Conservation (phyloP, 176 grass and related monocot genomes). For the Aegilops bicornis region DNA sequence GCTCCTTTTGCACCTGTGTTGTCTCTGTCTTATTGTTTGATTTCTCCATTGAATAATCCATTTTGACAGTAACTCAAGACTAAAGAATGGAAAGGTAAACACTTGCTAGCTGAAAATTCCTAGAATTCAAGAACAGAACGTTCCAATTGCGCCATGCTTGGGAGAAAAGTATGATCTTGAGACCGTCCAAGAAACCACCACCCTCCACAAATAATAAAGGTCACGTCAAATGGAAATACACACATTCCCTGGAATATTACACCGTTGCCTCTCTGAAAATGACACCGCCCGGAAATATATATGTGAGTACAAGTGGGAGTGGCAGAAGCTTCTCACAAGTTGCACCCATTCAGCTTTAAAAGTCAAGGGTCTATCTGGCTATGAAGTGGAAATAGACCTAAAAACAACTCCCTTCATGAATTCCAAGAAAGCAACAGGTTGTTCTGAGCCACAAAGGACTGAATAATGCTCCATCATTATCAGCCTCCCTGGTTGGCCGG, state of each 20-base stretch:
- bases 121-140: background rate
- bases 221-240: slow-evolving; percentile 3
- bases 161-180: slow-evolving; percentile 24
- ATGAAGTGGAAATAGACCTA: slow-evolving; percentile 40
- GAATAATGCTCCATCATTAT: slow-evolving; percentile 32
- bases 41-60: too few species aligned
- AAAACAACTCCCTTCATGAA: slow-evolving; percentile 21
- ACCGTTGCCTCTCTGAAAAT: background rate
- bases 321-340: slow-evolving; percentile 18
- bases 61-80: background rate
- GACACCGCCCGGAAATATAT: slow-evolving; percentile 3
- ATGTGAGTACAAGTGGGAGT: background rate
- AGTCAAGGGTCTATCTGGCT: slow-evolving; percentile 47
- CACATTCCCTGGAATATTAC: slow-evolving; percentile 9
- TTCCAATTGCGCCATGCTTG: background rate
- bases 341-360: slow-evolving; percentile 36
- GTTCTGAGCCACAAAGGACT: slow-evolving; percentile 29
- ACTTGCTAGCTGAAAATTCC: slow-evolving; percentile 6
- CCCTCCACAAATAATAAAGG: background rate
- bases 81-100: background rate
- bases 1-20: too few species aligned
- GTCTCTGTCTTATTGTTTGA: too few species aligned
- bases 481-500: slow-evolving; percentile 25
- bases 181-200: background rate
- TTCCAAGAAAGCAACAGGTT: slow-evolving; percentile 62